Base-by-base conservation (phyloP, 768 basidiomycete species). In the Leccinum fibrillosum region DNA sequence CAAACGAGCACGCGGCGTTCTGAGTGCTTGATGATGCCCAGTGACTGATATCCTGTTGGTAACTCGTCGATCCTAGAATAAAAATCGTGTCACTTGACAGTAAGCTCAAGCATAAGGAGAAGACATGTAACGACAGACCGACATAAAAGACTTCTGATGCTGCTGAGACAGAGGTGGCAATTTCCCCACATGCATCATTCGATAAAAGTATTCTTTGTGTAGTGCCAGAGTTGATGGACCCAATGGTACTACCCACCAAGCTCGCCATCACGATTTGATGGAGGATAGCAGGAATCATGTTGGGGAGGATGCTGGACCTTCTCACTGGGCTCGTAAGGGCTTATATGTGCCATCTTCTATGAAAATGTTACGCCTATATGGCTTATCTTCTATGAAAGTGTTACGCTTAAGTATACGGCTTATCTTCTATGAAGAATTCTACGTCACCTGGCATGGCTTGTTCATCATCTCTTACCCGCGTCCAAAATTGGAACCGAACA, bases 11-110 rank as follows among this genome's bases (percentile, higher is more conserved):
- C 2, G 75, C 69, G 0, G 85, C 64, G 1, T 54, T 2, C 54
- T 83, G 76, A 0, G 74, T 64, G 61, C 81, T 84, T 4, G 83
- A 82, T 23, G 68, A 68, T 0, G 81, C 78, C 81, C 80, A 86
- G 57, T 86, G 83, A 21, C 19, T 44, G 42, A 44, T 44, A 44
- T 44, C 42, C 19, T 39, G 1, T 39, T 39, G 37, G 37, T 39
- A 39, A n/a, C 8, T 39, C 37, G 37, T 39, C 17, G 37, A 39
- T n/a, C 37, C 37, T 39, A 17, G 15, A 37, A 37, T 17, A 17
- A 17, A 37, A 37, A 37, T 17, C 2, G 13, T 5, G 7, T 37
- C 7, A 15, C 15, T 17, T n/a, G 37, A 17, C 7, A 39, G 37
- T 39, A n/a, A n/a, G 17, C 37, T 39, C 37, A 39, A 39, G 17